Conservation (phyloP, 2,329 filamentous ascomycete genomes). For the Sporothrix brunneoviolacea region DNA sequence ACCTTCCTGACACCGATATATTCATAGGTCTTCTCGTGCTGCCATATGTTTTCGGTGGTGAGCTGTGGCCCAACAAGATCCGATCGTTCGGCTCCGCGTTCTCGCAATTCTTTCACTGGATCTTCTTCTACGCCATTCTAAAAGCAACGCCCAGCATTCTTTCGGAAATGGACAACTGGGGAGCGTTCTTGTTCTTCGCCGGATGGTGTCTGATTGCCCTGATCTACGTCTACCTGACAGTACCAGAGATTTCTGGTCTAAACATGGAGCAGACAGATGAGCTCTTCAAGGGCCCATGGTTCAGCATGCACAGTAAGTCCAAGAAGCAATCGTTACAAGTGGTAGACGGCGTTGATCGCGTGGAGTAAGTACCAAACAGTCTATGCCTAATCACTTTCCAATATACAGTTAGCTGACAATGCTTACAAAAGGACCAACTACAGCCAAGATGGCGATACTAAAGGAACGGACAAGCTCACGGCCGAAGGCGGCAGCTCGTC, state of each 20-base stretch:
- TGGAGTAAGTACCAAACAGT: no score
- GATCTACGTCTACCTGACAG: conserved; percentile 30
- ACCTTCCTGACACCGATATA: no score
- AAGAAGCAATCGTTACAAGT: no score
- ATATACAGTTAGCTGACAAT: no score
- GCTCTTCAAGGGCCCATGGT: conserved; percentile 29
- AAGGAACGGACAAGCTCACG: no score
- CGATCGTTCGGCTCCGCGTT: conserved; percentile 37
- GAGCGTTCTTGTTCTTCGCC: conserved; percentile 21
- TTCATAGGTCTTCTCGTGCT: conserved; percentile 28
- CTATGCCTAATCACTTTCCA: no score
- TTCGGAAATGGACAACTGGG: conserved; percentile 26
- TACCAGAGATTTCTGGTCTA: conserved; percentile 33
- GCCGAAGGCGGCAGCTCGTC: no score
- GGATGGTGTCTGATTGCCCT: conserved; percentile 28
- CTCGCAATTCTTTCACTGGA: conserved; percentile 32
- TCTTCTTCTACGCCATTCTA: conserved; percentile 31
- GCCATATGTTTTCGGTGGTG: conserved; percentile 38
- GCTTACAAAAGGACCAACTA: no score
- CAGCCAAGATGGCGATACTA: no score
- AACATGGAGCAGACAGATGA: conserved; percentile 33
- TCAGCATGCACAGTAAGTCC: conserved; percentile 19
- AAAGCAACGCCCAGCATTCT: conserved; percentile 27
- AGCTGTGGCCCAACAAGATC: conserved; percentile 40
- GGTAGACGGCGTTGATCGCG: no score